Evolutionary conservation across 306 rosid species (phyloP), one percentile per base, ranked within the genome.

Genomic region (Senna siamea): DNA sequence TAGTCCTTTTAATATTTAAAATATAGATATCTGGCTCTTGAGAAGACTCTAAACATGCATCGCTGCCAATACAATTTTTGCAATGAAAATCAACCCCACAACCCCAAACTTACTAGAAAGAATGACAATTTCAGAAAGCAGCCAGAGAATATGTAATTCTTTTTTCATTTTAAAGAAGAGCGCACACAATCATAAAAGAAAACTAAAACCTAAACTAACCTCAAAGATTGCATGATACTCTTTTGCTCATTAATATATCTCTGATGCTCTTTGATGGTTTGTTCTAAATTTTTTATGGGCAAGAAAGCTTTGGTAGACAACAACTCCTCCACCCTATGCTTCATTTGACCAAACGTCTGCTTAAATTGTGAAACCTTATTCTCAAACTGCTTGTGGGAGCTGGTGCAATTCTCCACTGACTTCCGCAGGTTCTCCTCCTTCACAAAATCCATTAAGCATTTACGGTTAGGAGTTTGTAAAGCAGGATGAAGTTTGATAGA

Each of bases 151-250:
- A 40, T 4, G 34, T 26, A 43, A 6, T 40, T 38, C 20, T 46
- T 20, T 47, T 19, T 17, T 9, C 19, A 1, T 5, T 15, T 20
- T 19, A 18, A 66, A 8, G 15, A 43, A 23, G 17, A 13, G 10
- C 14, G 30, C 26, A 22, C 9, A 55, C 65, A 23, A 55, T 38
- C 47, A 23, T 14, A 7, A 52, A 52, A 40, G 46, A 8, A 47
- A 40, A 62, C 57, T 38, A 61, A 17, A 61, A 73, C 48, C 32
- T 34, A 68, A 80, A 62, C 92, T 52, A 82, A 94, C 99, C 97
- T 90, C 85, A 95, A 85, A 41, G 98, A 92, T 84, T 89, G 97
- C 96, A 92, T 82, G 69, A 92, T 92, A 77, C 87, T 95, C 87
- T 83, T 88, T 46, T 95, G 97, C 70, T 92, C 99, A 51, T 66